Base-by-base conservation (phyloP, 2,329 filamentous ascomycete genomes). In the Scedosporium dehoogii region DNA sequence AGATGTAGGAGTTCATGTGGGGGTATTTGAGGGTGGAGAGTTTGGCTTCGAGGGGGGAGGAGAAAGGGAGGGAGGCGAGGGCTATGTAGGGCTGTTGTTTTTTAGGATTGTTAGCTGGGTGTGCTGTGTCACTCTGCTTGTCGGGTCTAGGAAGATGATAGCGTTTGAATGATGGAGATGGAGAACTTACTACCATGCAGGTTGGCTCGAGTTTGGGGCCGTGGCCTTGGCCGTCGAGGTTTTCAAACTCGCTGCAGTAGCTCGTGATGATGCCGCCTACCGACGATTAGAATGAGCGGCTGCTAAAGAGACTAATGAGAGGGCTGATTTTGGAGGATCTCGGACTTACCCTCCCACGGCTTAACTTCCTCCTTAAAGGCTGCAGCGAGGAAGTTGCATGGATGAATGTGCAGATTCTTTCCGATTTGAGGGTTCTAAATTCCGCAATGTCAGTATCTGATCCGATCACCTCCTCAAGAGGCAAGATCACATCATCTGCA, bases 141-240 rank as follows among this genome's bases (percentile, higher is more conserved):
- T 10, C 10, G 29, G 29, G 29, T 33, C 29, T 33, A 6, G 29
- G 5, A 6, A 3, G 29, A 33, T 33, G 9, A 7, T 33, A 10
- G 6, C 9, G 29, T 33, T 33, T 33, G 9, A 10, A 7, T 3
- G 29, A 33, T 33, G 29, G 29, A 33, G 29, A 33, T 33, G 29
- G 29, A 1, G 1, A 48, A 70, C 79, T 69, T 70, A 83, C 81
- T 62, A 85, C 67, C 88, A 94, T 92, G 68, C 83, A 83, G 1
- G 84, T 84, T 9, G 86, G 80, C 77, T 97, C 92, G 29, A 97
- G 78, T 73, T 96, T 96, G 58, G 82, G 81, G 46, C 93, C 93
- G 68, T 97, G 91, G 63, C 91, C 91, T 51, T 86, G 79, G 5
- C 84, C 84, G 71, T 96, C 91, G 0, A 92, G 79, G 67, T 97